These are phyloP conservation scores for Aspergillus baeticus DNA, from an alignment of 495 filamentous ascomycete genomes.

Conservation along the genomic window DNA sequence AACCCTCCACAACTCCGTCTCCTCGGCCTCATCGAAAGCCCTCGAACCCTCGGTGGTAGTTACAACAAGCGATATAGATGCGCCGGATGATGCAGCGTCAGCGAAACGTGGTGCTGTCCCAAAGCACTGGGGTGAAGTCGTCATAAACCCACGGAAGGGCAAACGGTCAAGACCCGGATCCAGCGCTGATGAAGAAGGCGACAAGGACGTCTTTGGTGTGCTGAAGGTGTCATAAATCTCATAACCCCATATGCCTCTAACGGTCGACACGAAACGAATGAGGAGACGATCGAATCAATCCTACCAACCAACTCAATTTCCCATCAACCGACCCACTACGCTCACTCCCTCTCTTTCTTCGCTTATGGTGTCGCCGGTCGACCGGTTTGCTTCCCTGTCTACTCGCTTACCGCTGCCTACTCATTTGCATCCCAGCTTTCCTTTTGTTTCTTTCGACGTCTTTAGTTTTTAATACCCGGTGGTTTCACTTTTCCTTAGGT, in stretches of 20 bases:
- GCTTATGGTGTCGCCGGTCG: slow-evolving; percentile 18
- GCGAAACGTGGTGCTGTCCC: slow-evolving; percentile 31
- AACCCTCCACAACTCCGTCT: slow-evolving; percentile 36
- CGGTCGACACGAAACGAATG: slow-evolving; percentile 4
- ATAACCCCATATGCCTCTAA: background rate
- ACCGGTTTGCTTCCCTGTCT: slow-evolving; percentile 1
- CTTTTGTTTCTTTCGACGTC: slow-evolving; percentile 3
- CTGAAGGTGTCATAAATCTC: slow-evolving; percentile 39
- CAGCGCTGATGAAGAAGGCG: slow-evolving; percentile 20
- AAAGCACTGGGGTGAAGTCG: slow-evolving; percentile 49
- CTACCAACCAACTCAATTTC: slow-evolving; percentile 5
- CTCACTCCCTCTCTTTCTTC: slow-evolving; percentile 7
- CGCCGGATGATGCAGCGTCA: slow-evolving; percentile 6
- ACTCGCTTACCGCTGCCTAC: too few relatives aligned
- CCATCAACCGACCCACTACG: background rate
- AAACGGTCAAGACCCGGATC: slow-evolving; percentile 34
- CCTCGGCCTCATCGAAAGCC: slow-evolving; percentile 29
- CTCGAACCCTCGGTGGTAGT: slow-evolving; percentile 22
- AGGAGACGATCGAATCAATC: slow-evolving; percentile 9
- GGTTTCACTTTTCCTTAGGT: background rate
- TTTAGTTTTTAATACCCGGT: slow-evolving; percentile 11
- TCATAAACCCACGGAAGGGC: slow-evolving; percentile 41
- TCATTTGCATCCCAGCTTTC: background rate
- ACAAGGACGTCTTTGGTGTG: slow-evolving; percentile 46
- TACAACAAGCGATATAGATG: slow-evolving; percentile 19